Conservation (phyloP, 148 eudicot species). For the Cornus florida region DNA sequence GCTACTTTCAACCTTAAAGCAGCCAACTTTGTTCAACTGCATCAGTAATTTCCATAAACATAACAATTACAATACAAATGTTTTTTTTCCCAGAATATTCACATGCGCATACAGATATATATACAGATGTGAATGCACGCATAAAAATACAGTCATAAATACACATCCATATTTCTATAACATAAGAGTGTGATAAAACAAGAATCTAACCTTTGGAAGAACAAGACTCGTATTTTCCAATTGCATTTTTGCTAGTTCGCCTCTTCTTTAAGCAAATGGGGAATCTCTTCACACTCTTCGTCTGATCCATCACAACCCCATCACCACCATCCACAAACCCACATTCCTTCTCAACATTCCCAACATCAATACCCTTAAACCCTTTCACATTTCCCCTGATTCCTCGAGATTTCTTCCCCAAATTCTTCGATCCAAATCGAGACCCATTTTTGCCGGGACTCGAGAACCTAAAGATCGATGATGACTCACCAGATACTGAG, state of each 20-base stretch:
- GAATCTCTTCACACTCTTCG: slow-evolving; percentile 38
- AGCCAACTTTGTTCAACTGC: too few species aligned
- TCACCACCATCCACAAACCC: slow-evolving; percentile 14
- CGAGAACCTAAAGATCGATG: slow-evolving; percentile 55
- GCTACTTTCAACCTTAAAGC: background rate
- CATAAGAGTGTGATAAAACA: background rate
- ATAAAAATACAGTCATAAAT: background rate
- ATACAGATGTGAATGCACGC: background rate
- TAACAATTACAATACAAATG: background rate
- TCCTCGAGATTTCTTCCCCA: slow-evolving; percentile 24
- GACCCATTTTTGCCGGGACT: slow-evolving; percentile 27
- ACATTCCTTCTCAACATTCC: slow-evolving; percentile 21
- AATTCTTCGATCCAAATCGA: slow-evolving; percentile 20
- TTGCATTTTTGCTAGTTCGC: slow-evolving; percentile 34
- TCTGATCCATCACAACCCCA: slow-evolving; percentile 27
- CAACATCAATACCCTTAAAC: slow-evolving; percentile 9
- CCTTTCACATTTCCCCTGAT: slow-evolving; percentile 18
- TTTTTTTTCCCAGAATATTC: too few species aligned
- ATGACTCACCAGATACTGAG: slow-evolving; percentile 1
- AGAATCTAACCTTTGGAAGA: slow-evolving; percentile 54
- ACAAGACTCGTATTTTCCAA: slow-evolving; percentile 47
- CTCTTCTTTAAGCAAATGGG: slow-evolving; percentile 65
- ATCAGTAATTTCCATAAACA: too few species aligned
- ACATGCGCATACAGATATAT: background rate
- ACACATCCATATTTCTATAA: background rate